These are phyloP conservation scores for Durio zibethinus DNA, from an alignment of 345 rosid genomes.

Conservation along the genomic window DNA sequence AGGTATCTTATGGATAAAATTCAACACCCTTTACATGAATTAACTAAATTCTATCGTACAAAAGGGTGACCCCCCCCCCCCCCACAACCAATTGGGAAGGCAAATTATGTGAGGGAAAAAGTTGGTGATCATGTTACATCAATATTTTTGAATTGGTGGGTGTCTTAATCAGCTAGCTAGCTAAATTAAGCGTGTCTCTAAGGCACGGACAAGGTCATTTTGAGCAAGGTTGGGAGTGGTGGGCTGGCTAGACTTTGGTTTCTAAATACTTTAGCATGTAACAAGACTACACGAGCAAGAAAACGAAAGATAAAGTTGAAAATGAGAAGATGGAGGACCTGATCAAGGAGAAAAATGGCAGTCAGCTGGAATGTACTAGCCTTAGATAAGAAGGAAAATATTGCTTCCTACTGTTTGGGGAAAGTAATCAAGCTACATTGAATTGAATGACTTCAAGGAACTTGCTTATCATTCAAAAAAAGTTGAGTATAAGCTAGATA, in stretches of 20 bases:
- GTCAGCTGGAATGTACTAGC: neutral
- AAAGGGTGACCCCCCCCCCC: neutral
- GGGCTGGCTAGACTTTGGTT: neutral
- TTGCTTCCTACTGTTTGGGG: too few species aligned
- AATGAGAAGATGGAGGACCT: neutral
- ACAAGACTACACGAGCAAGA: neutral
- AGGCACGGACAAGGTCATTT: neutral
- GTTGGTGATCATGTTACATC: constrained; percentile 10
- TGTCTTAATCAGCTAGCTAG: neutral
- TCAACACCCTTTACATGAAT: neutral
- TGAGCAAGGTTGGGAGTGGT: neutral
- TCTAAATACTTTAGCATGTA: neutral
- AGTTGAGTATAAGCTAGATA: too few species aligned
- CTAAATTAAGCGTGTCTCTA: neutral
- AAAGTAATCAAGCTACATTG: too few species aligned
- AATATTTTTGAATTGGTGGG: neutral
- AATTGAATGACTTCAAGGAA: too few species aligned
- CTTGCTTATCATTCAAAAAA: too few species aligned
- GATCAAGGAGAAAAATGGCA: neutral
- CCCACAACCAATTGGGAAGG: neutral
- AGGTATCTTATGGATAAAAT: constrained; percentile 1
- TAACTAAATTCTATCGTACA: neutral
- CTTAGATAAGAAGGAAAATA: neutral
- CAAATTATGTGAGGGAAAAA: too few species aligned
- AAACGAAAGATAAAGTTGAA: neutral